These are phyloP conservation scores for Triticum aestivum DNA, from an alignment of 176 grass and related monocot genomes.

Conservation along the genomic window DNA sequence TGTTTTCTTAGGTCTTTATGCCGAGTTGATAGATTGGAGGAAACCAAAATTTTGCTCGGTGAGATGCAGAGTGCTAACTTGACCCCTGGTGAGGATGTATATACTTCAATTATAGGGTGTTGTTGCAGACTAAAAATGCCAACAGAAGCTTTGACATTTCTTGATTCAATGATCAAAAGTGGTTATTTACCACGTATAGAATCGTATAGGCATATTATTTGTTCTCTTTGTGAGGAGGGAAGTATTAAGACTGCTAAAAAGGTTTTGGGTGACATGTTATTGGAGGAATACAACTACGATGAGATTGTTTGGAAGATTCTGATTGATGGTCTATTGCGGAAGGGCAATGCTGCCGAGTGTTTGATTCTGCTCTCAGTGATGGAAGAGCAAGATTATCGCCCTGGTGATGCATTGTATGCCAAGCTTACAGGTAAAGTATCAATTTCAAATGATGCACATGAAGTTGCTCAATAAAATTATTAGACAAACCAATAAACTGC, in stretches of 20 bases:
- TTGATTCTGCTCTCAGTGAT: conserved; percentile 57
- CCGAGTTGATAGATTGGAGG: conserved; percentile 66
- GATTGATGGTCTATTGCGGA: conserved; percentile 65
- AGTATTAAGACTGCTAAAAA: conserved; percentile 54
- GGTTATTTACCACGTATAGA: conserved; percentile 66
- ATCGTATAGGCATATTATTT: conserved; percentile 72
- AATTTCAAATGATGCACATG: conserved; percentile 31
- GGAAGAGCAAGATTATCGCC: conserved; percentile 53
- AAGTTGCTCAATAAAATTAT: conserved; percentile 36
- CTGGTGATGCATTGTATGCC: conserved; percentile 46
- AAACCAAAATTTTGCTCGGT: conserved; percentile 59
- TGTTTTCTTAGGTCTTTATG: conserved; percentile 62
- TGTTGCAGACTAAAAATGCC: conserved; percentile 63
- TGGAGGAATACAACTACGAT: conserved; percentile 70
- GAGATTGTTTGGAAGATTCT: conserved; percentile 91
- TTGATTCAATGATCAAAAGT: conserved; percentile 65
- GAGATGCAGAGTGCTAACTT: conserved; percentile 48
- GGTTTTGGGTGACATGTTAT: conserved; percentile 62
- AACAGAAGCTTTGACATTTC: conserved; percentile 65
- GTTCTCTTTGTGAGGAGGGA: conserved; percentile 66
- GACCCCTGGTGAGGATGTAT: conserved; percentile 61
- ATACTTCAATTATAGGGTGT: conserved; percentile 66
- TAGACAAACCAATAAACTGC: conserved; percentile 13
- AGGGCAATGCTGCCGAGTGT: conserved; percentile 52
- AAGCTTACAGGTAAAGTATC: conserved; percentile 48